Percentiles rank a stretch among this genome's conserved stretches.
These are phyloP conservation scores for Litchi chinensis DNA, from an alignment of 345 rosid genomes.

Conservation along the genomic window DNA sequence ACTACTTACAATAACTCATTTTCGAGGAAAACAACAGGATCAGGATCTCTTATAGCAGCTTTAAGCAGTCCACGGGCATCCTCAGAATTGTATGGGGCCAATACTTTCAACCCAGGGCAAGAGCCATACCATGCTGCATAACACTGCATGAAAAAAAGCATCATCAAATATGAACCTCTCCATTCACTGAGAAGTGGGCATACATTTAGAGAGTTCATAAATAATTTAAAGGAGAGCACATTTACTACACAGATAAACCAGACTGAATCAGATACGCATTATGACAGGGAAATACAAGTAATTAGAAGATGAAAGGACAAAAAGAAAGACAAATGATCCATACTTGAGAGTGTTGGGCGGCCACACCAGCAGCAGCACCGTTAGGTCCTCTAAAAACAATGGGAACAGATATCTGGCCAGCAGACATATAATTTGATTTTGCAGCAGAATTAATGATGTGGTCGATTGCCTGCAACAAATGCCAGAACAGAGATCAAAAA, in stretches of 20 bases:
- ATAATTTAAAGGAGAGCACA: background rate
- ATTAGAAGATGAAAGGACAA: background rate
- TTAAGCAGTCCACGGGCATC: conserved; percentile 91
- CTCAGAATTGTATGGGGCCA: conserved; percentile 81
- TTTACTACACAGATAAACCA: background rate
- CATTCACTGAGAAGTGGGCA: background rate
- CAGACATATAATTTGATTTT: conserved; percentile 85
- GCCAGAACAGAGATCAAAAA: conserved; percentile 16
- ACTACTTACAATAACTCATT: conserved; percentile 85
- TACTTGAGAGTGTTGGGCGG: conserved; percentile 97
- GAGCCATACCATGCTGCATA: conserved; percentile 92
- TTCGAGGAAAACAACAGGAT: conserved; percentile 94
- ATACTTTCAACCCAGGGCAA: conserved; percentile 88
- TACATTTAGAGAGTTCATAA: background rate
- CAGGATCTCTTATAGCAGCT: conserved; percentile 97
- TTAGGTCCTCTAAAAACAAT: conserved; percentile 96
- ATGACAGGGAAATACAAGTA: background rate
- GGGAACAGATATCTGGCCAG: conserved; percentile 79
- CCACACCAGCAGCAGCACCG: conserved; percentile 99
- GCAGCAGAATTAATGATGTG: conserved; percentile 93
- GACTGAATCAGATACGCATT: background rate
- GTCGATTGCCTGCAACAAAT: conserved; percentile 74
- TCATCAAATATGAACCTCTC: background rate
- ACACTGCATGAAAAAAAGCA: conserved; percentile 53
- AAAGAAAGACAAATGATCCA: conserved; percentile 20